Evolutionary conservation across 192 early-diverging fungal genomes (phyloP), one percentile per base, ranked within the genome.

Genomic region (Dissophora globulifera): DNA sequence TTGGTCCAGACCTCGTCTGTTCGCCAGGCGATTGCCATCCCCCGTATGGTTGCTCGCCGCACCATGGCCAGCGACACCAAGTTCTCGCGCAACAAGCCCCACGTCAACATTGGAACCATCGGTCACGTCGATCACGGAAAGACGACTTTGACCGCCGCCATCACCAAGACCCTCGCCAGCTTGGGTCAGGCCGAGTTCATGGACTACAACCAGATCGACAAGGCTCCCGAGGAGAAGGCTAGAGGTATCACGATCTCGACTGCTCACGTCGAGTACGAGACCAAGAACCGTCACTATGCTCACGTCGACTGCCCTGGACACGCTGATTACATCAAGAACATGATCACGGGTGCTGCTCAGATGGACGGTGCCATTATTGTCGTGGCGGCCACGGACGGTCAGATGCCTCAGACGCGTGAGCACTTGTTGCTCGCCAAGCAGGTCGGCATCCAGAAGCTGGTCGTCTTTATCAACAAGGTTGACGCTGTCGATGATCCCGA

Each of bases 41-140:
- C 72, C 7, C 72, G 72, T 45, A 67, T 76, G 72, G 72, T 31
- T 55, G 50, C 42, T 57, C 72, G 72, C 33, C 72, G 72, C 38
- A 76, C 72, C 58, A 76, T 76, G 72, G 72, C 72, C 27, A 67
- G 58, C 20, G 72, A 76, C 25, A 52, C 50, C 50, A 86, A 92
- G 61, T 99, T 88, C 83, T 68, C 86, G 32, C 90, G 96, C 55
- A 67, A 69, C 22, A 99, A 99, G 89, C 97, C 95, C 10, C 97
- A 99, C 83, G 89, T 99, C 79, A 99, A 99, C 85, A 94, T 99
- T 69, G 96, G 96, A 62, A 98, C 96, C 35, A 98, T 99, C 72
- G 97, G 97, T 48, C 97, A 99, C 83, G 96, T 99, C 65, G 96
- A 99, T 80, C 96, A 98, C 89, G 96, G 95, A 58, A 99, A 97